Conservation (phyloP, 2,329 filamentous ascomycete genomes). For the Aciculosporium take region DNA sequence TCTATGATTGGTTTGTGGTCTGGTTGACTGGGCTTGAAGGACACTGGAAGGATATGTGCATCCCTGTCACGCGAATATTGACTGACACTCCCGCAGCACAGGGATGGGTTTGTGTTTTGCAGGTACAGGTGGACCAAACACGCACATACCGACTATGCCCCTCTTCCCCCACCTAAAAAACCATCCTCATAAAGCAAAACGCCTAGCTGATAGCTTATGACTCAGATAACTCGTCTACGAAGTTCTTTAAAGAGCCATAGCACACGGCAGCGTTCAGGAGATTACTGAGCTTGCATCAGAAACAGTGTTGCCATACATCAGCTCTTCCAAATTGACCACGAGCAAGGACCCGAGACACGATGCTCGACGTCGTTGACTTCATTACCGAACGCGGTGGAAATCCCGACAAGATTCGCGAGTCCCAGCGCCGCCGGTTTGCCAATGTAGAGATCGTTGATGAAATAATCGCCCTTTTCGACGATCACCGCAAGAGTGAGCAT, state of each 20-base stretch:
- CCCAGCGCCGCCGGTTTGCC: conserved; percentile 69
- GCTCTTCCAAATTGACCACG: neutral
- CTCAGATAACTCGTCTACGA: neutral
- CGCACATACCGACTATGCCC: neutral
- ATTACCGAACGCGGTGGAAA: conserved; percentile 80
- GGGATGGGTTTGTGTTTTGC: too few relatives aligned
- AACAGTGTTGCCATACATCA: neutral
- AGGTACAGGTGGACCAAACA: too few relatives aligned
- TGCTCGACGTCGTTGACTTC: conserved; percentile 69
- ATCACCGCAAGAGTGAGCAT: conserved; percentile 57
- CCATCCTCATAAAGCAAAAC: neutral
- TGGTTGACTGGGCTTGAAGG: too few relatives aligned
- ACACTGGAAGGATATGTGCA: too few relatives aligned
- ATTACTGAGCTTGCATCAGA: neutral
- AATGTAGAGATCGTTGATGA: conserved; percentile 78
- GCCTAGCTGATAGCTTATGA: neutral
- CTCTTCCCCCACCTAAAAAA: neutral
- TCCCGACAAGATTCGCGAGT: conserved; percentile 82
- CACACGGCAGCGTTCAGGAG: neutral
- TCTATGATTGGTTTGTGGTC: too few relatives aligned
- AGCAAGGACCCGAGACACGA: conserved; percentile 19
- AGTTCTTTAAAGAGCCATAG: neutral
- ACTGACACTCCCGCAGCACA: neutral
- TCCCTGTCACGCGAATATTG: too few relatives aligned
- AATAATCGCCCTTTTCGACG: conserved; percentile 74